Conservation (phyloP, 1,139 yeast species). For the Debaryomyces sp. region DNA sequence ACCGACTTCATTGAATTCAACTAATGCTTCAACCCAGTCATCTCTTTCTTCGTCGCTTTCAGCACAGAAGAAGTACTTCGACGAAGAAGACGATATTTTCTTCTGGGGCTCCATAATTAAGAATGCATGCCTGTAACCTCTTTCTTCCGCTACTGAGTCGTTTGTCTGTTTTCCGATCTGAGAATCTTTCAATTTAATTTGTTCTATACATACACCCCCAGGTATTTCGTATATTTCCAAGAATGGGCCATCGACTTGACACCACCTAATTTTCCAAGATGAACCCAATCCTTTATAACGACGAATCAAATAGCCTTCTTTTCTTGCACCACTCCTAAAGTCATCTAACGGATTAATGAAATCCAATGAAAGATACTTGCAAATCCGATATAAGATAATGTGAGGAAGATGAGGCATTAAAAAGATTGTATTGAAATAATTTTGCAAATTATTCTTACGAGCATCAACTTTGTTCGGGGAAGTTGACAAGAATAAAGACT, state of each 20-base stretch:
- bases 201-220: slow-evolving; percentile 60
- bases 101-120: slow-evolving; percentile 67
- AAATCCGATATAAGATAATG: slow-evolving; percentile 53
- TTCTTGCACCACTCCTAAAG: slow-evolving; percentile 55
- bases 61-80: slow-evolving; percentile 77
- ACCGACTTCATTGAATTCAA: slow-evolving; percentile 39
- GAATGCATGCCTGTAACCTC: slow-evolving; percentile 79
- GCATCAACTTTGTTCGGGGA: slow-evolving; percentile 69
- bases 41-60: slow-evolving; percentile 83
- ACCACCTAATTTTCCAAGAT: slow-evolving; percentile 77
- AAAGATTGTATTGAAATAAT: slow-evolving; percentile 62
- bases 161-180: slow-evolving; percentile 66
- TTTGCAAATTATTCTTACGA: slow-evolving; percentile 57
- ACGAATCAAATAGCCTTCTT: slow-evolving; percentile 71
- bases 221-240: slow-evolving; percentile 65
- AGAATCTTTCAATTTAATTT: slow-evolving; percentile 58
- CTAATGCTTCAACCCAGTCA: slow-evolving; percentile 67
- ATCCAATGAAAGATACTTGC: slow-evolving; percentile 70
- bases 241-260: slow-evolving; percentile 66
- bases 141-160: slow-evolving; percentile 65
- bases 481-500: slow-evolving; percentile 53
- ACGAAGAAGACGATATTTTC: slow-evolving; percentile 49
- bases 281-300: slow-evolving; percentile 56
- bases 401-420: slow-evolving; percentile 65
- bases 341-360: slow-evolving; percentile 67